A percentile compares a stretch with the other conserved stretches of the same genome.
These are phyloP conservation scores for Leishmania braziliensis DNA, from an alignment of 208 protist genomes.

Conservation along the genomic window DNA sequence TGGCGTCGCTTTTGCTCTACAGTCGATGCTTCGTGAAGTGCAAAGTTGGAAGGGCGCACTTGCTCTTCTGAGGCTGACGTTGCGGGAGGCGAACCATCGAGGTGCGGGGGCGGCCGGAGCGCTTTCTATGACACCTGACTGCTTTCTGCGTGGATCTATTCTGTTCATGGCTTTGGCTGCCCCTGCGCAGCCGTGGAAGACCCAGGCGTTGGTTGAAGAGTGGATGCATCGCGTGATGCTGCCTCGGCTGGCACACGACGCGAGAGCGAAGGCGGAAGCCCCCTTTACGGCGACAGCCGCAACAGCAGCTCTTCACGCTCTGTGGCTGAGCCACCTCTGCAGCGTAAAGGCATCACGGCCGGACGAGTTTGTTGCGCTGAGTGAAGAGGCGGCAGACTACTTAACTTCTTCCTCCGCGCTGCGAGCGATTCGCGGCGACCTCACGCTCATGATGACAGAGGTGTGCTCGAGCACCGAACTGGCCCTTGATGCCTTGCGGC, in stretches of 20 bases:
- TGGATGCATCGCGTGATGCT: slow-evolving; percentile 42
- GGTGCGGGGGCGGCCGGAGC: background rate
- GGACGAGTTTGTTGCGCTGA: slow-evolving; percentile 48
- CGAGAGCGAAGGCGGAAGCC: background rate
- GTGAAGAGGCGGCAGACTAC: slow-evolving; percentile 17
- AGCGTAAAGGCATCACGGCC: slow-evolving; percentile 45
- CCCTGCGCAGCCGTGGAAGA: slow-evolving; percentile 46
- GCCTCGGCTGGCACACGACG: slow-evolving; percentile 5
- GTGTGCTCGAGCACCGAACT: slow-evolving; percentile 10
- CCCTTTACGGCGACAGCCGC: slow-evolving; percentile 12
- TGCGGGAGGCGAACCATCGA: background rate
- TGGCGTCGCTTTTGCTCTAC: slow-evolving; percentile 1
- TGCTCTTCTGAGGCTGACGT: slow-evolving; percentile 11
- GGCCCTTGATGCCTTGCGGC: slow-evolving; percentile 24
- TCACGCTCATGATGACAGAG: slow-evolving; percentile 7
- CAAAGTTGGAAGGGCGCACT: slow-evolving; percentile 28
- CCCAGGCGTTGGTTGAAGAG: slow-evolving; percentile 43
- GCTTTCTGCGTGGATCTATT: slow-evolving; percentile 25
- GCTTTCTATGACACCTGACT: background rate
- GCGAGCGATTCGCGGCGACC: slow-evolving; percentile 9
- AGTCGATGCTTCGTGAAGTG: slow-evolving; percentile 30
- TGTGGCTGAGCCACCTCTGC: slow-evolving; percentile 67
- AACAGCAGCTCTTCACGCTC: slow-evolving; percentile 29
- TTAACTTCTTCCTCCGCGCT: background rate
- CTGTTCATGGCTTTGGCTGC: slow-evolving; percentile 45